A percentile compares a stretch with the other conserved stretches of the same genome.
Conservation (phyloP, 2,329 filamentous ascomycete genomes). For the Hypoxylon sp. region DNA sequence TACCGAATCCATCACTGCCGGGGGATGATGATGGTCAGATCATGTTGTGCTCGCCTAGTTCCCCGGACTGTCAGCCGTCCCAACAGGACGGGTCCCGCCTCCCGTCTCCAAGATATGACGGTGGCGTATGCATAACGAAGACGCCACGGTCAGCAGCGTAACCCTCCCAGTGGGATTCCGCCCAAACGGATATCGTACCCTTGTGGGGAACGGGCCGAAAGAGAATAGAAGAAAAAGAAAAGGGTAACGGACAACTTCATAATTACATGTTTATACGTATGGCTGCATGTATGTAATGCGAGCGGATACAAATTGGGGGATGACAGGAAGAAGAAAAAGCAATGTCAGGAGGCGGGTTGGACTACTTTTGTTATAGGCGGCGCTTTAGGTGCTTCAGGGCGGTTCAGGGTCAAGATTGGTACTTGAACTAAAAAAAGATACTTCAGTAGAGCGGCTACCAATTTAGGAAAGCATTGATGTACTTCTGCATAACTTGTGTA, state of each 20-base stretch:
- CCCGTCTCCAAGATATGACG: constrained; percentile 34
- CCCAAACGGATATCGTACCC: constrained; percentile 23
- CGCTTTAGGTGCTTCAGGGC: not conserved
- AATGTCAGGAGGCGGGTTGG: not conserved
- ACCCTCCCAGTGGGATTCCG: constrained; percentile 25
- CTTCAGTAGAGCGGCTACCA: constrained; percentile 13
- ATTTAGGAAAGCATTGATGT: constrained; percentile 31
- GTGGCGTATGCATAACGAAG: constrained; percentile 37
- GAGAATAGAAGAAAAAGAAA: constrained; percentile 12
- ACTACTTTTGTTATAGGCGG: not conserved
- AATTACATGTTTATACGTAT: constrained; percentile 18
- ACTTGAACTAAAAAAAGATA: constrained; percentile 7
- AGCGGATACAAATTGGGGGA: constrained; percentile 21
- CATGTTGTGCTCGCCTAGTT: constrained; percentile 35
- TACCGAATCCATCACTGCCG: constrained; percentile 21
- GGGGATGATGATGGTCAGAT: constrained; percentile 35
- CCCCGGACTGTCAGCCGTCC: constrained; percentile 45
- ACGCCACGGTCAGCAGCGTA: constrained; percentile 37
- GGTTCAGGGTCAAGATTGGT: too few relatives aligned
- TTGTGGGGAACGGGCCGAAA: constrained; percentile 33
- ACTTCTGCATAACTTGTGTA: constrained; percentile 28
- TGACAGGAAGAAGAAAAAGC: constrained; percentile 12
- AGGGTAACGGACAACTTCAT: constrained; percentile 12
- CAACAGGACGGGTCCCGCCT: constrained; percentile 41
- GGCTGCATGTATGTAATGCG: constrained; percentile 23